These are phyloP conservation scores for Tuber melanosporum DNA, from an alignment of 495 filamentous ascomycete species.

Conservation along the genomic window DNA sequence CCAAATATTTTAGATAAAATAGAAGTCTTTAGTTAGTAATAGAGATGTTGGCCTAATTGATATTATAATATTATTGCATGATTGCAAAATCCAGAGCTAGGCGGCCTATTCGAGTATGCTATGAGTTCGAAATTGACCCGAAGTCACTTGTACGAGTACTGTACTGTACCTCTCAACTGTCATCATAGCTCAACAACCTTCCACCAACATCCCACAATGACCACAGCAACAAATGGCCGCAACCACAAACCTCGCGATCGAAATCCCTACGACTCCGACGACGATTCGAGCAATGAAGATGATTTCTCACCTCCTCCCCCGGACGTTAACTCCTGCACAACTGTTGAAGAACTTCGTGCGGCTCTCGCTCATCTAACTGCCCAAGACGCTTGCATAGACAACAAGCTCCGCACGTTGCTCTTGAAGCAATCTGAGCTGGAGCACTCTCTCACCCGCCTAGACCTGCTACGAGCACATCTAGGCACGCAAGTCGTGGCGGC, in stretches of 20 bases:
- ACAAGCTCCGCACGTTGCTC: slow-evolving; percentile 66
- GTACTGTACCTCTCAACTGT: slow-evolving; percentile 1
- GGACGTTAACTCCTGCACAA: slow-evolving; percentile 62
- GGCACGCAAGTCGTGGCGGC: slow-evolving; percentile 82
- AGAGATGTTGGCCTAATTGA: background rate
- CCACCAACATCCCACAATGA: slow-evolving; percentile 8
- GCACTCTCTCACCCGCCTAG: slow-evolving; percentile 76
- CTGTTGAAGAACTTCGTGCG: slow-evolving; percentile 69
- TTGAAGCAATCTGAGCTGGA: slow-evolving; percentile 75
- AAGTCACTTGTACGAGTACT: background rate
- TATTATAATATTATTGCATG: background rate
- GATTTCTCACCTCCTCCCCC: slow-evolving; percentile 28
- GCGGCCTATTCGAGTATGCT: background rate
- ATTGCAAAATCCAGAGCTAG: background rate
- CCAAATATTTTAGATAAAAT: background rate
- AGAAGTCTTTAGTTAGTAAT: background rate
- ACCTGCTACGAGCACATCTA: slow-evolving; percentile 79
- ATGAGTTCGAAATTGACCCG: background rate
- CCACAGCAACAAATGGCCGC: slow-evolving; percentile 12
- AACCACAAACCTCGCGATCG: background rate
- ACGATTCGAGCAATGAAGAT: slow-evolving; percentile 9
- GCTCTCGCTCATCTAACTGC: slow-evolving; percentile 65
- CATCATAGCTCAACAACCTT: background rate
- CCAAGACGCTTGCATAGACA: slow-evolving; percentile 67
- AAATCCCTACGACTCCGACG: slow-evolving; percentile 16